These are phyloP conservation scores for Aspergillus niger DNA, from an alignment of 2,329 filamentous ascomycete genomes.

Conservation along the genomic window DNA sequence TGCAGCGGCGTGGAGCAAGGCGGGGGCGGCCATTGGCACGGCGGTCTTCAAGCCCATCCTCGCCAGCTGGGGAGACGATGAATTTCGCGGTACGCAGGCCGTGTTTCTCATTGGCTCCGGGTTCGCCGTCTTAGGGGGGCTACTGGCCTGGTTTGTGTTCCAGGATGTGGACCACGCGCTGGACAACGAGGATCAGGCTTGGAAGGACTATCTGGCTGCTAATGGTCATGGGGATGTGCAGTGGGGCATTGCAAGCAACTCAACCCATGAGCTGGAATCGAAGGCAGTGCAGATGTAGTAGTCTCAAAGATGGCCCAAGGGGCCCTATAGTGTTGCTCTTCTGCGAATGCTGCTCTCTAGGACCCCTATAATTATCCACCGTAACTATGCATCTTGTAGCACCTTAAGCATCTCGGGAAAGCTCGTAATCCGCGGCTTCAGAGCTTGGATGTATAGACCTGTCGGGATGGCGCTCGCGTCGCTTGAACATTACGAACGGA, in stretches of 20 bases:
- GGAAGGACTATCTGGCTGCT: constrained; percentile 47
- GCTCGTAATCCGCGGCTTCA: too few relatives aligned
- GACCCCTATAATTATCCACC: too few relatives aligned
- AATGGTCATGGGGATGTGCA: constrained; percentile 41
- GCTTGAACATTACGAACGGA: too few relatives aligned
- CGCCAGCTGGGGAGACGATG: constrained; percentile 44
- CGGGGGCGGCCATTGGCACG: constrained; percentile 54
- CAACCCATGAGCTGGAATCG: background rate
- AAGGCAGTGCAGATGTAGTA: background rate
- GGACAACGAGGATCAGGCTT: constrained; percentile 49
- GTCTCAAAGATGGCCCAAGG: background rate
- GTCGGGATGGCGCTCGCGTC: too few relatives aligned
- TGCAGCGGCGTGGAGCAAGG: constrained; percentile 52
- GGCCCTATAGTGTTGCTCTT: too few relatives aligned
- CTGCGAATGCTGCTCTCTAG: too few relatives aligned
- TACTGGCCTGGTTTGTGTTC: constrained; percentile 51
- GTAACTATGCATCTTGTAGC: too few relatives aligned
- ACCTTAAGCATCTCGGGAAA: too few relatives aligned
- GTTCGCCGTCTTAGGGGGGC: constrained; percentile 51
- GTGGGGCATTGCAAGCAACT: constrained; percentile 23
- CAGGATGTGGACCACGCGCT: constrained; percentile 46
- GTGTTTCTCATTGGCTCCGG: constrained; percentile 56
- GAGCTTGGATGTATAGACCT: too few relatives aligned
- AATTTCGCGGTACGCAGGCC: constrained; percentile 49
- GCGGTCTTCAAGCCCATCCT: constrained; percentile 57